Percentiles rank a stretch among this genome's conserved stretches.
phyloP scores from a whole-genome alignment of 352 stramenopile species.

The Pythium aquatile region DNA sequence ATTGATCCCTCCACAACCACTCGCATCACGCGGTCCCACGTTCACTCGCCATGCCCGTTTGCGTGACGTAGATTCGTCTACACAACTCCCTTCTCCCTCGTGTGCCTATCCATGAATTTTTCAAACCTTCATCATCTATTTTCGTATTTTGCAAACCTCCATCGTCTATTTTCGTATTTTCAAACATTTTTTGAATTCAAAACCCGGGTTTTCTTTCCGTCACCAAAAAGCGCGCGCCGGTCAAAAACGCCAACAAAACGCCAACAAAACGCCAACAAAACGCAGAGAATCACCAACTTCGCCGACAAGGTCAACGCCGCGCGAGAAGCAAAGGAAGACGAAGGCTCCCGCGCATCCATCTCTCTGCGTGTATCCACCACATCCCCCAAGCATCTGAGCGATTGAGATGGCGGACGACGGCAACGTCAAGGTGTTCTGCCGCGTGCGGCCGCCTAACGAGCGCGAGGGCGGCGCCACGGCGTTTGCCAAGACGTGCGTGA shows the following conservation, averaged over 20 bases:
- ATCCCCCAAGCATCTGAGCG: neutral
- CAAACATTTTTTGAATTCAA: neutral
- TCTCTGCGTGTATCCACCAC: neutral
- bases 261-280: neutral
- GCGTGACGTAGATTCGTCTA: neutral
- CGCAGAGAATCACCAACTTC: neutral
- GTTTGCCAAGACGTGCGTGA: constrained; percentile 63
- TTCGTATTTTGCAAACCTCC: neutral
- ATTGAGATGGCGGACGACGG: constrained; percentile 40
- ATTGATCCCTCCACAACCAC: neutral
- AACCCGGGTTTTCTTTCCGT: neutral
- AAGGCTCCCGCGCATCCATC: neutral
- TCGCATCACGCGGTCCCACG: too few species aligned
- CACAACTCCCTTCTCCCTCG: neutral
- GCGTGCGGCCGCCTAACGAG: constrained; percentile 79
- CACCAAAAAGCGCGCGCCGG: neutral
- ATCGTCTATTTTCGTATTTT: neutral
- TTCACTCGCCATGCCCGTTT: neutral
- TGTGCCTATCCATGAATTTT: neutral
- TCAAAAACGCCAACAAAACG: neutral
- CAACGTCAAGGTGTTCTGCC: constrained; percentile 88
- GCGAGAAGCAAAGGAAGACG: neutral
- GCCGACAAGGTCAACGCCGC: neutral
- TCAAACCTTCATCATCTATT: neutral
- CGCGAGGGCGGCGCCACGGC: constrained; percentile 52